Evolutionary conservation across 352 stramenopile species (phyloP).

Genomic region (Pythium volutum): DNA sequence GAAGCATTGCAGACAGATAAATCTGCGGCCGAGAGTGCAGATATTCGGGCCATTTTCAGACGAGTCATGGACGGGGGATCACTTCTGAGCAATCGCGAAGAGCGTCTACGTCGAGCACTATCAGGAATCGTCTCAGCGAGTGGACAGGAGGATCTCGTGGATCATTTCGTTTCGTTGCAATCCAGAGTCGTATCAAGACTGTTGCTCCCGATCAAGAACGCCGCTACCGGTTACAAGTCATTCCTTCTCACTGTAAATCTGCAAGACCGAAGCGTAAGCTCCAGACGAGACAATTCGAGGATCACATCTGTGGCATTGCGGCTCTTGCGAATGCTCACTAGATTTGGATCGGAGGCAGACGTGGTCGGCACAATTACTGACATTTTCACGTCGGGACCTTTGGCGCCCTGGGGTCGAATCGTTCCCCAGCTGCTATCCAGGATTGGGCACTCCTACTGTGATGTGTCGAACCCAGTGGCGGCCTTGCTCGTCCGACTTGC

Average conservation of each 20-base stretch:
- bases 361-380: constrained; percentile 40
- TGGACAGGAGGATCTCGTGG: constrained; percentile 6
- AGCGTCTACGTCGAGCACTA: constrained; percentile 30
- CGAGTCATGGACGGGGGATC: constrained; percentile 52
- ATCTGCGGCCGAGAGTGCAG: constrained; percentile 28
- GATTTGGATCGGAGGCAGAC: constrained; percentile 47
- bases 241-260: constrained; percentile 4
- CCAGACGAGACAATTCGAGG: constrained; percentile 19
- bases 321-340: constrained; percentile 62
- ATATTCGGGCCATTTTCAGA: constrained; percentile 41
- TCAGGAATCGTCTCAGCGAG: constrained; percentile 7
- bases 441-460: constrained; percentile 47
- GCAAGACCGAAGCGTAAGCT: not conserved
- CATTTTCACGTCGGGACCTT: constrained; percentile 43
- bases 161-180: constrained; percentile 19
- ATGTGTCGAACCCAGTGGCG: constrained; percentile 51
- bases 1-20: constrained; percentile 30
- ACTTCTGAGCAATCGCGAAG: constrained; percentile 33
- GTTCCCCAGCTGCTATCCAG: constrained; percentile 75
- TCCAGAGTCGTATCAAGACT: constrained; percentile 9
- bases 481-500: constrained; percentile 64
- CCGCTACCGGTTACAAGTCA: constrained; percentile 21
- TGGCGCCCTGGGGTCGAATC: constrained; percentile 59
- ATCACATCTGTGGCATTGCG: constrained; percentile 54
- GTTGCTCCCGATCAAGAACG: constrained; percentile 13